phyloP scores from a whole-genome alignment of 2,329 filamentous ascomycete genomes.

The Xylariaceae sp. region DNA sequence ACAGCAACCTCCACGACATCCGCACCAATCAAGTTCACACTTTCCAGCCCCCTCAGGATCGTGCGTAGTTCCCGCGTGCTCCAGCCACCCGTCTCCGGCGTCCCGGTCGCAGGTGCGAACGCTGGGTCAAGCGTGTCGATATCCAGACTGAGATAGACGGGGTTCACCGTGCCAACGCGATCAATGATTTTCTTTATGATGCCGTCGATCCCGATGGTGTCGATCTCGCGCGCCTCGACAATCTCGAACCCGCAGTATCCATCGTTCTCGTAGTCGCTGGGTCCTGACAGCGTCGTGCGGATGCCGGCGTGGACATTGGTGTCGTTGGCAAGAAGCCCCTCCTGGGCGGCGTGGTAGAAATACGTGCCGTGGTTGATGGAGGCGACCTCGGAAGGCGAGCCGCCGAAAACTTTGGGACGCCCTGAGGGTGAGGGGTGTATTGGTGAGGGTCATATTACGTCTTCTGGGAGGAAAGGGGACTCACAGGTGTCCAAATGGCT shows the following conservation, averaged over 20 bases:
- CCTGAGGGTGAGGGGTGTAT: slow-evolving; percentile 42
- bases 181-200: slow-evolving; percentile 76
- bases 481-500: slow-evolving; percentile 63
- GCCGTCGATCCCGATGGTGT: slow-evolving; percentile 50
- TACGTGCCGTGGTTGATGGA: slow-evolving; percentile 85
- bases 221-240: slow-evolving; percentile 62
- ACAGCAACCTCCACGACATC: slow-evolving; percentile 71
- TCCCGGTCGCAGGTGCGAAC: slow-evolving; percentile 71
- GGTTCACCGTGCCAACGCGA: slow-evolving; percentile 65
- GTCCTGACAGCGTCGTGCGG: slow-evolving; percentile 73
- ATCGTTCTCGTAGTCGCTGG: slow-evolving; percentile 79
- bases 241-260: slow-evolving; percentile 82
- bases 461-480: slow-evolving; percentile 22
- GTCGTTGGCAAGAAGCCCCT: slow-evolving; percentile 76
- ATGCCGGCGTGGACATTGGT: slow-evolving; percentile 86
- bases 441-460: neutral
- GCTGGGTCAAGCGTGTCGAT: slow-evolving; percentile 87
- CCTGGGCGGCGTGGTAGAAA: slow-evolving; percentile 77
- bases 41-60: slow-evolving; percentile 65
- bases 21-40: slow-evolving; percentile 63
- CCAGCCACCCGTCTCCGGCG: slow-evolving; percentile 74
- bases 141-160: slow-evolving; percentile 79
- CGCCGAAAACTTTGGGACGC: slow-evolving; percentile 84
- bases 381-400: slow-evolving; percentile 70
- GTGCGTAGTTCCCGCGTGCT: slow-evolving; percentile 68